phyloP scores from a whole-genome alignment of 345 rosid species.

The Sonneratia alba region DNA sequence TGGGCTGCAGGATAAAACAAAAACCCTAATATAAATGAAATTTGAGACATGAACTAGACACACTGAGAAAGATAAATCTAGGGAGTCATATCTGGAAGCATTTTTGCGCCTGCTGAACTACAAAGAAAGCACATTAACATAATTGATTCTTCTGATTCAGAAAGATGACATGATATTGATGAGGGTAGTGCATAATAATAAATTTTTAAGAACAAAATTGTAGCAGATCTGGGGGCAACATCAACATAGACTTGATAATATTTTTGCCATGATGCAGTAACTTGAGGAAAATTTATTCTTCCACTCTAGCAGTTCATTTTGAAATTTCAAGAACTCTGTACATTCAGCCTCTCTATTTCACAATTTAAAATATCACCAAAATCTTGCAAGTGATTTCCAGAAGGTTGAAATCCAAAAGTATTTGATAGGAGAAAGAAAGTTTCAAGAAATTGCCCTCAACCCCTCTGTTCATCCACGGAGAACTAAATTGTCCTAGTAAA shows the following conservation, averaged over 20 bases:
- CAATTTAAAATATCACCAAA: neutral
- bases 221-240: neutral
- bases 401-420: too few species aligned
- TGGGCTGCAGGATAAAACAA: slow-evolving; percentile 49
- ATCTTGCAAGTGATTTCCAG: too few species aligned
- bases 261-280: neutral
- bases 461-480: too few species aligned
- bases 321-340: neutral
- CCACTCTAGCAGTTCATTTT: neutral
- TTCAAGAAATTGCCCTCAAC: too few species aligned
- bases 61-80: neutral
- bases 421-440: too few species aligned
- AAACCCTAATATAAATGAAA: neutral
- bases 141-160: neutral
- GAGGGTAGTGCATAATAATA: neutral
- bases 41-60: neutral
- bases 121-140: neutral
- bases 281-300: neutral
- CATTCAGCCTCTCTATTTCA: neutral
- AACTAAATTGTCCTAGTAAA: too few species aligned
- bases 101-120: neutral
- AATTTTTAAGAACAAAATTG: neutral
- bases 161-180: neutral
- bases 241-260: neutral
- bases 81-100: neutral